Base-by-base conservation (phyloP, 768 basidiomycete genomes). In the Suillus spraguei region DNA sequence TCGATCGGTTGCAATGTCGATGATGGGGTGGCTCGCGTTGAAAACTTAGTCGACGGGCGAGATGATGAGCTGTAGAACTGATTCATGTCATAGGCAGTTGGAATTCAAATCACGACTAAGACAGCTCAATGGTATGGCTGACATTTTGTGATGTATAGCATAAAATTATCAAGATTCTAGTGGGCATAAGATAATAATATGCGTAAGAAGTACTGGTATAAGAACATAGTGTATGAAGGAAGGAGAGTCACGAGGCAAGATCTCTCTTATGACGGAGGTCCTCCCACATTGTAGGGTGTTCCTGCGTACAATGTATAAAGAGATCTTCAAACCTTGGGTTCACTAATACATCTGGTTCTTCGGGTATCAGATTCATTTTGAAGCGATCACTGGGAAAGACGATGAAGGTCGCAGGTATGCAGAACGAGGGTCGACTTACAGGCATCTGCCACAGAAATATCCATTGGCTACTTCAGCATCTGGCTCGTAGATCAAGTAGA, bases 231-330 rank as follows among this genome's bases (percentile, higher is more conserved):
- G 42, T 42, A 32, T n/a, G n/a, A n/a, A n/a, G n/a, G n/a, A n/a
- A n/a, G n/a, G n/a, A n/a, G n/a, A n/a, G n/a, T n/a, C n/a, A n/a
- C n/a, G n/a, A n/a, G n/a, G 2, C 49, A 61, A 72, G 20, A 33
- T 59, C 65, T 52, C 62, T 72, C 60, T 59, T 64, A 52, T 60
- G 49, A 36, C 66, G 80, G 41, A 83, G 65, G 24, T 71, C 70
- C 20, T 80, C 71, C 85, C 86, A 87, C 17, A 79, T 82, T 4
- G 74, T 64, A 5, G 78, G 78, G 60, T 88, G 87, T 64, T 82
- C 80, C 16, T 68, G 72, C 65, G 75, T 70, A 68, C 82, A 85
- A 66, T 88, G 87, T 49, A 68, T 72, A 4, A 82, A 71, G 22
- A 54, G n/a, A n/a, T 79, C 72, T 52, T 83, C 80, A 44, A 80